These are phyloP conservation scores for Atkinsonella hypoxylon DNA, from an alignment of 2,329 filamentous ascomycete species.

Conservation along the genomic window DNA sequence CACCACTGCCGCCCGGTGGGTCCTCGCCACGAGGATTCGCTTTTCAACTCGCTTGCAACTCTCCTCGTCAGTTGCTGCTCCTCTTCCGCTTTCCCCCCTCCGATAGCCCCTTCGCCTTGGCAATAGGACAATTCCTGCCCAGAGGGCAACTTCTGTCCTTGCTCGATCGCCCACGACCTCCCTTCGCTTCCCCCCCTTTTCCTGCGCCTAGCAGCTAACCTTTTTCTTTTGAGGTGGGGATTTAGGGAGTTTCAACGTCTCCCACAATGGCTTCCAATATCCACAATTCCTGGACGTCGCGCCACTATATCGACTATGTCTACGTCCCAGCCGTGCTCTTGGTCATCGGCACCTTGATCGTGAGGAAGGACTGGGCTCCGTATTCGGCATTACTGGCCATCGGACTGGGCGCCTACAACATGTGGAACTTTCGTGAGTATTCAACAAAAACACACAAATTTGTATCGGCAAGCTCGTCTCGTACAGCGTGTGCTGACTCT, in stretches of 20 bases:
- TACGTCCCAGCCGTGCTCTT: slow-evolving; percentile 75
- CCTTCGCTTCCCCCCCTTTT: background rate
- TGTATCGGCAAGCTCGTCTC: background rate
- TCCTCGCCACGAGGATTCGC: background rate
- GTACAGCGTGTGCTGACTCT: slow-evolving; percentile 7
- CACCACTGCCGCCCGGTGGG: slow-evolving; percentile 1
- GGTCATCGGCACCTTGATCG: slow-evolving; percentile 61
- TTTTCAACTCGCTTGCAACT: background rate
- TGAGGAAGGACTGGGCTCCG: slow-evolving; percentile 66
- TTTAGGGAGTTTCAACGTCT: slow-evolving; percentile 1
- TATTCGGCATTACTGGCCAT: slow-evolving; percentile 58
- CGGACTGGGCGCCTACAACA: slow-evolving; percentile 57
- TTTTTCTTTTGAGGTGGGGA: background rate
- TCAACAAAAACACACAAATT: background rate
- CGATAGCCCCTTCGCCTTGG: background rate
- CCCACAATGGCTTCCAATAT: slow-evolving; percentile 15
- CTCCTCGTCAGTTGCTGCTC: background rate
- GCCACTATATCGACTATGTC: slow-evolving; percentile 63
- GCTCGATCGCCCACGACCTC: background rate
- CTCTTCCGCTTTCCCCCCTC: background rate
- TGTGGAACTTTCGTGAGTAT: slow-evolving; percentile 56
- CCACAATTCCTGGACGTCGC: slow-evolving; percentile 30
- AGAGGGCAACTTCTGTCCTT: background rate
- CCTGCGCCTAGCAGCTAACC: background rate
- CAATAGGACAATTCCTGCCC: background rate